Evolutionary conservation across 169 alveolate species (phyloP), one percentile per base, ranked within the genome.

Genomic region (Babesia ovata): DNA sequence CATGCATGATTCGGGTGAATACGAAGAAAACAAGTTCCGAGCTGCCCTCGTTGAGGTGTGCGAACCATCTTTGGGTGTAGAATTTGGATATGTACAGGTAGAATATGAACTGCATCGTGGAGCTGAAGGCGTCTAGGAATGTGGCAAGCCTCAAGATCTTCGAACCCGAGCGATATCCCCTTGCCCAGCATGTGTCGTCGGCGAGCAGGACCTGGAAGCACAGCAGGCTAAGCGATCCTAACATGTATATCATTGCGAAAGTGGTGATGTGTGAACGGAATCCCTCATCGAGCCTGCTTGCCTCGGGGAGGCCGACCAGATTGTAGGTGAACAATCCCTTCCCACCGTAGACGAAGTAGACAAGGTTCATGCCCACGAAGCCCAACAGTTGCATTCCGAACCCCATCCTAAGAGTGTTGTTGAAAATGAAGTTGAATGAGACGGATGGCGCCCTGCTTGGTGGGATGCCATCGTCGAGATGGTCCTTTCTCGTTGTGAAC

Each of bases 111-210:
- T 94, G 95, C 89, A 94, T 85, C 42, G 96, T 91, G 60, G 95
- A 88, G 91, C 97, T 94, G 73, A 93, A 71, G 45, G 95, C 75
- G 71, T 94, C 97, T 63, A 94, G 84, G 73, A 94, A 93, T n/a
- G 97, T 90, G 24, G 97, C 97, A 54, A 94, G 71, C 59, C 96
- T 85, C 56, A 94, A 77, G 50, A 94, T 92, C 86, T 94, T 94
- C 66, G 96, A 92, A 26, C 97, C 97, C 22, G 97, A 93, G 63
- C 96, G 95, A 85, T 94, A 94, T 36, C 97, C 97, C 84, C 97
- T 87, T 60, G 97, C 97, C 96, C 96, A 94, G 79, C 96, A 93
- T 28, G 97, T 92, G 65, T 94, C 97, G 67, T 94, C 97, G 17
- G 97, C 97, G 22, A 94, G 90, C 52, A 94, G 88, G 29, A 93